Conservation (phyloP, 306 rosid species). For the Pterocarpus santalinus region DNA sequence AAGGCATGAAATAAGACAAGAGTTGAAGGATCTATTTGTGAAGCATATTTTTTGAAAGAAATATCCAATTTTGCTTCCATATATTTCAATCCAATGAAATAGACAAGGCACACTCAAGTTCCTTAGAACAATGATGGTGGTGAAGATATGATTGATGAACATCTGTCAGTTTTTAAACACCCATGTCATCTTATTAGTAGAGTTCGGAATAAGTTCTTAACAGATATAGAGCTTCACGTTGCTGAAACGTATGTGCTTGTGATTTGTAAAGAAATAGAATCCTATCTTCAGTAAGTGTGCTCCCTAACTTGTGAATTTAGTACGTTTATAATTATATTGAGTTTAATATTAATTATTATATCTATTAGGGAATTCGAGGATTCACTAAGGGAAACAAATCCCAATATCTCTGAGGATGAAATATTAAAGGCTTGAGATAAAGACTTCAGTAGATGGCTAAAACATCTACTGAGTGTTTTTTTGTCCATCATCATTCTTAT, state of each 20-base stretch:
- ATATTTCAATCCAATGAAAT: neutral
- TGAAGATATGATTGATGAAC: too few relatives aligned
- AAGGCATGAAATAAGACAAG: neutral
- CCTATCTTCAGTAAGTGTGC: neutral
- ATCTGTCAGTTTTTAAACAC: neutral
- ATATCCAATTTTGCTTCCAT: neutral
- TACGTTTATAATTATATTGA: too few relatives aligned
- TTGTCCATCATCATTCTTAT: too few relatives aligned
- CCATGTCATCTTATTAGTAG: neutral
- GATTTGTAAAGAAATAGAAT: neutral
- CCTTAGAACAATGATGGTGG: neutral
- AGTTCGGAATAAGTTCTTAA: neutral
- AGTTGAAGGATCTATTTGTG: neutral
- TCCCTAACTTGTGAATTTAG: too few relatives aligned
- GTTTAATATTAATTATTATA: too few relatives aligned
- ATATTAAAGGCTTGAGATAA: too few relatives aligned
- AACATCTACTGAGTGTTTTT: too few relatives aligned
- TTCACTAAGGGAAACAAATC: too few relatives aligned
- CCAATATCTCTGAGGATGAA: too few relatives aligned
- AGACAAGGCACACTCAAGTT: neutral
- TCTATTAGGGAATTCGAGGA: too few relatives aligned
- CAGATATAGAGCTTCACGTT: neutral
- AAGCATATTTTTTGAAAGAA: neutral
- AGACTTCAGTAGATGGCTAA: too few relatives aligned
- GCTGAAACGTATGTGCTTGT: neutral